A percentile compares a stretch with the other conserved stretches of the same genome.
These are phyloP conservation scores for Penstemon eatonii DNA, from an alignment of 257 asterid species.

Conservation along the genomic window DNA sequence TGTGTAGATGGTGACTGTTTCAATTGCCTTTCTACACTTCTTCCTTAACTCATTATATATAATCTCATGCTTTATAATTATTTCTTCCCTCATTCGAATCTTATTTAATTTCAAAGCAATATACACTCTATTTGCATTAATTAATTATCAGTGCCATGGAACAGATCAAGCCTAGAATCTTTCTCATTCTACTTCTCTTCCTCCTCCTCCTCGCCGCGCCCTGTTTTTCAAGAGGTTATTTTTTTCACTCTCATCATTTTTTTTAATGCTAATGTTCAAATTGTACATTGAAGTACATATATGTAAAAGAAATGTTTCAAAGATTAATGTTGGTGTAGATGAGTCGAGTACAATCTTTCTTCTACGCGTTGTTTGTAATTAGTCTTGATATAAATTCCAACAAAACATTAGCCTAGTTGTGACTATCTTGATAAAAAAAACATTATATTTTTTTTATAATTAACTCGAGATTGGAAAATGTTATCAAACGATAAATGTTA, in stretches of 20 bases:
- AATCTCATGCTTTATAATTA: constrained; percentile 4
- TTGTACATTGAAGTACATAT: neutral
- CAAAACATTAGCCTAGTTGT: too few relatives aligned
- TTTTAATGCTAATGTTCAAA: neutral
- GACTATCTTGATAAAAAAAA: too few relatives aligned
- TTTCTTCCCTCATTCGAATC: neutral
- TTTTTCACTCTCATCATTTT: neutral
- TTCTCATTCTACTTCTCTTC: constrained; percentile 29
- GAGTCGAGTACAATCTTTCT: too few relatives aligned
- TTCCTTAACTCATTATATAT: neutral
- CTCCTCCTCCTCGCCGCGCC: constrained; percentile 24
- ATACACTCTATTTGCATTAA: neutral
- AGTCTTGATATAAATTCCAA: too few relatives aligned
- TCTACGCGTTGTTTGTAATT: too few relatives aligned
- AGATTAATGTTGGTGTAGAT: too few relatives aligned
- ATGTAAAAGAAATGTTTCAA: too few relatives aligned
- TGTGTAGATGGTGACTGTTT: constrained; percentile 24
- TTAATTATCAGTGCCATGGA: constrained; percentile 30
- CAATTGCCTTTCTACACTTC: neutral
- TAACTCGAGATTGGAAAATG: too few relatives aligned
- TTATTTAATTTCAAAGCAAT: neutral
- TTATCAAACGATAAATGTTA: too few relatives aligned
- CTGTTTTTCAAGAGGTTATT: constrained; percentile 39
- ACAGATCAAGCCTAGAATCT: constrained; percentile 13
- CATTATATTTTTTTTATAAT: too few relatives aligned